Conservation (phyloP, 2,329 filamentous ascomycete genomes). For the Phialocephala sp. region DNA sequence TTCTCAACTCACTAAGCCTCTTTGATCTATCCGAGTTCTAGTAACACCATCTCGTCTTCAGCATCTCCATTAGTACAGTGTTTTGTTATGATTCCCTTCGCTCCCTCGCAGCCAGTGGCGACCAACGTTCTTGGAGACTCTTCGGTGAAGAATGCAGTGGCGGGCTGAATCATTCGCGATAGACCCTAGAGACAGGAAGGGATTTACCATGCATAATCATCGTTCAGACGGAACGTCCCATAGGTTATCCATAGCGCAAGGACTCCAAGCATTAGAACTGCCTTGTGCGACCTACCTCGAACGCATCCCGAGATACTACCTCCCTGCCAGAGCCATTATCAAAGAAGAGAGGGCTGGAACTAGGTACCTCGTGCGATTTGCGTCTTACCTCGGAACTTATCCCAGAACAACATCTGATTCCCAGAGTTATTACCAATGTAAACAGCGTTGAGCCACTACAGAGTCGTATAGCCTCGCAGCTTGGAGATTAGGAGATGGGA, state of each 20-base stretch:
- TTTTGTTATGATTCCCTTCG: conserved; percentile 55
- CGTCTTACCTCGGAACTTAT: no score
- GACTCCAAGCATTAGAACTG: conserved; percentile 32
- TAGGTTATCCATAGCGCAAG: conserved; percentile 50
- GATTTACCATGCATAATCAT: conserved; percentile 35
- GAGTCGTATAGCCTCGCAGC: no score
- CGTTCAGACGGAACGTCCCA: conserved; percentile 29
- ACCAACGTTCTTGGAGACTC: conserved; percentile 68
- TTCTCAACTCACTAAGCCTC: conserved; percentile 29
- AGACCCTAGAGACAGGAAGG: conserved; percentile 33
- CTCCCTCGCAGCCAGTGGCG: conserved; percentile 56
- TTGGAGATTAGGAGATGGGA: no score
- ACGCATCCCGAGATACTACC: no score
- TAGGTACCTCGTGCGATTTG: no score
- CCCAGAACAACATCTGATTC: no score
- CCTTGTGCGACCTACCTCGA: no score
- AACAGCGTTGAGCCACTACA: no score
- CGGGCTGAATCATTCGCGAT: conserved; percentile 27
- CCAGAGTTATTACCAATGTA: no score
- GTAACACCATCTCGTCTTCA: conserved; percentile 51
- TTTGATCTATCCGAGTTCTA: conserved; percentile 46
- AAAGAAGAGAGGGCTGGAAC: no score
- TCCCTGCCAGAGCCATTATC: no score
- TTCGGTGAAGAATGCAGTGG: conserved; percentile 24
- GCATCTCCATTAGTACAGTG: conserved; percentile 62